phyloP scores from a whole-genome alignment of 768 basidiomycete species.

The Pisolithus sp. region DNA sequence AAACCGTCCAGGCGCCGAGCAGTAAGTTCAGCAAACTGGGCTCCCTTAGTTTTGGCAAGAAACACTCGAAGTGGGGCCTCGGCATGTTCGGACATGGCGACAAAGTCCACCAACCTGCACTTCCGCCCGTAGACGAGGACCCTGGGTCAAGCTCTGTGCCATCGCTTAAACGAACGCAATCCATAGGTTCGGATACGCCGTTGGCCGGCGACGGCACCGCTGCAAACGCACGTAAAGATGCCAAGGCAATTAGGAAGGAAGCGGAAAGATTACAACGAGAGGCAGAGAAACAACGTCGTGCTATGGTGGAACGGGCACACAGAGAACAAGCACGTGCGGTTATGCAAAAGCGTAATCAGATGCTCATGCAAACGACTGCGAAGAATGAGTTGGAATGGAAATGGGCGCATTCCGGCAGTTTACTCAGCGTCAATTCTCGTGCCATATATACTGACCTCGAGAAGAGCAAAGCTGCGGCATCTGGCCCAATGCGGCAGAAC shows the following conservation, averaged over 20 bases:
- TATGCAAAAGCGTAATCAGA: constrained; percentile 80
- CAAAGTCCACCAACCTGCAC: constrained; percentile 51
- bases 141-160: constrained; percentile 50
- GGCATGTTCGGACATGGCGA: constrained; percentile 67
- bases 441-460: constrained; percentile 21
- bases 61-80: constrained; percentile 56
- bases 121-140: constrained; percentile 72
- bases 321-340: constrained; percentile 89
- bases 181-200: constrained; percentile 66
- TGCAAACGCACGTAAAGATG: constrained; percentile 40
- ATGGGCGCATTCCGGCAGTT: constrained; percentile 34
- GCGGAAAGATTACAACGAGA: constrained; percentile 71
- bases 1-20: constrained; percentile 35
- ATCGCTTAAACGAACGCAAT: constrained; percentile 73
- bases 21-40: constrained; percentile 55
- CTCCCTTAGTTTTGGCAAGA: constrained; percentile 61
- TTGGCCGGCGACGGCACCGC: constrained; percentile 44
- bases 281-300: constrained; percentile 79
- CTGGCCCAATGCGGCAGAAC: constrained; percentile 60
- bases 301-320: constrained; percentile 64
- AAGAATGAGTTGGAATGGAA: constrained; percentile 62
- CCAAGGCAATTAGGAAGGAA: constrained; percentile 77
- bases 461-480: constrained; percentile 49
- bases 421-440: constrained; percentile 34
- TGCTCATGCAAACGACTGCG: constrained; percentile 51